Base-by-base conservation (phyloP, 495 filamentous ascomycete species). In the Penicillium bovifimosum region DNA sequence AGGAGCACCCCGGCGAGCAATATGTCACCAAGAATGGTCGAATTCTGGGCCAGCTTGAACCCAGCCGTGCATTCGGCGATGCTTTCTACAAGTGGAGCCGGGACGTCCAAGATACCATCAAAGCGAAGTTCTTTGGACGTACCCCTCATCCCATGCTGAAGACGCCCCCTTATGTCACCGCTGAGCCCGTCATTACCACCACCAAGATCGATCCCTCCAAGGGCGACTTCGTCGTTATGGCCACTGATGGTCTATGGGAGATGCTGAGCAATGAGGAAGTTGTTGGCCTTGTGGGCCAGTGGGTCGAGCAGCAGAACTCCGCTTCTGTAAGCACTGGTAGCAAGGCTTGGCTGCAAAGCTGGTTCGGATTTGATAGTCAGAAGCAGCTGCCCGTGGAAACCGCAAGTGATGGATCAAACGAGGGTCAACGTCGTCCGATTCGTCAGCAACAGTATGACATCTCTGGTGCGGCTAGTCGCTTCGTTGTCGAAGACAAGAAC, bases 251-350 rank as follows among this genome's bases (percentile, higher is more conserved):
- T 2, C 77, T 99, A 10, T 99, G 95, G 93, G 95, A 99, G 72
- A 97, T 97, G 92, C 76, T 99, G 44, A 96, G 88, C 44, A 99
- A 96, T 63, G 95, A 99, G 64, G 95, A 99, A 72, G 95, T 96
- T 1, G 85, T 99, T 41, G 95, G 95, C 0, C 78, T 99, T 6
- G 95, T 99, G 10, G 95, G 92, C 3, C 87, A 92, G 66, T 99
- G 95, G 95, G 78, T 99, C 33, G 92, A 99, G 62, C 78, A 83
- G 40, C 86, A 91, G 59, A 69, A 77, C 41, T 63, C 71, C 13
- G 68, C 71, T 32, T 60, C 64, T 43, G 59, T 74, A 67, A 43
- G 31, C 29, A 56, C 63, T 55, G 46, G 68, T 57, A 77, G 70
- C 55, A 72, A 66, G 33, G 62, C 67, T 31, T 78, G 77, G 77